Base-by-base conservation (phyloP, 179 eudicot species). In the Silene vulgaris region DNA sequence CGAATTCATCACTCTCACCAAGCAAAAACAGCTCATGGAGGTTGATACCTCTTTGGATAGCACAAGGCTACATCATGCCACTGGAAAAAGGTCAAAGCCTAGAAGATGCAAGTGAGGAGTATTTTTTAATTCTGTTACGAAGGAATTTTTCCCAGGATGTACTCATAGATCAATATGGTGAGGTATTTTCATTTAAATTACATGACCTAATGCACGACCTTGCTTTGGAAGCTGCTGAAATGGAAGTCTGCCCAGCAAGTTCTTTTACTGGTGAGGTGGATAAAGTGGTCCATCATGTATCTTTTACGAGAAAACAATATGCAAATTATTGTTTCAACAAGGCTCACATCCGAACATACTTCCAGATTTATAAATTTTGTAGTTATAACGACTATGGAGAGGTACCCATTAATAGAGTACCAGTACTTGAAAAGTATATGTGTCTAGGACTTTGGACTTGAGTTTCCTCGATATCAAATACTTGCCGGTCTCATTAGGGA, bases 121-220 rank as follows among this genome's bases (percentile, higher is more conserved):
- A 72, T n/a, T 65, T 80, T 72, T 16, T 9, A 16, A 23, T 72
- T 8, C 40, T 80, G 20, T 5, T 72, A 12, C 20, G 14, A 3
- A 37, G 77, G 54, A 59, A 62, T 0, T 76, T 80, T 20, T 65
- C 73, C 66, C 80, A 76, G 17, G 77, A 72, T 17, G 26, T 50
- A 0, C 14, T 1, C 6, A 69, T 2, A 40, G 0, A 19, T 69
- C 0, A 0, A n/a, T 19, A 3, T 48, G 73, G 32, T 23, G 17
- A 21, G 2, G 21, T 69, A 5, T 20, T 8, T 2, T 1, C 17
- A 3, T 69, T 45, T 80, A 81, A 77, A 64, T 80, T 85, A 75
- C 88, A 85, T 5, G 86, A 83, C 77, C 65, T 82, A 29, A 72
- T 81, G 84, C 85, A 85, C n/a, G 86, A 81, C 43, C 60, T 85